Base-by-base conservation (phyloP, 352 stramenopile species). In the Phytophthora meadii region DNA sequence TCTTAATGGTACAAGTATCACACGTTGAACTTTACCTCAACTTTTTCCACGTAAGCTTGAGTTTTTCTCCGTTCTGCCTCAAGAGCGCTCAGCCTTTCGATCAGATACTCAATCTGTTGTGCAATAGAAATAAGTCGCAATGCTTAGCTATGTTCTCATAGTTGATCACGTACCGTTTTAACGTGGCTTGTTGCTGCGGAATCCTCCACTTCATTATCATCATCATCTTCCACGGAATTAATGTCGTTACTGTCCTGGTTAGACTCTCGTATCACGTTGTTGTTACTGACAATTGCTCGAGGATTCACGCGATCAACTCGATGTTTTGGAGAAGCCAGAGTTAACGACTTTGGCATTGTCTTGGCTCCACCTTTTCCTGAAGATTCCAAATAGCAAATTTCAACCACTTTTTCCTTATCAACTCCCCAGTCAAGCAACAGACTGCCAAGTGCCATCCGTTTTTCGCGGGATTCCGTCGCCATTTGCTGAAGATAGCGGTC, bases 361-460 rank as follows among this genome's bases (percentile, higher is more conserved):
- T 9, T 32, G 19, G 17, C 9, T 15, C 22, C 7, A 25, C 49
- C 25, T 44, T 59, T 56, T 24, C 24, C 45, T 36, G 22, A 46
- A 11, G 56, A 51, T 34, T 49, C 59, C 14, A 68, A 40, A 17
- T 80, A 70, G 17, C 81, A 89, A n/a, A 86, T 77, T 41, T 84
- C 73, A 24, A 89, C 61, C 4, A 90, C 66, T n/a, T 76, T 51
- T 15, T 84, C 72, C 39, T 80, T 74, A 19, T 75, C 68, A 30
- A 85, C 68, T 2, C 68, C 61, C 81, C 81, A 90, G 19, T 90
- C 76, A 8, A 90, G 68, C 14, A 90, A 53, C 37, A 85, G 37
- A 11, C 72, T 75, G 30, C 79, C 82, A 5, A 90, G 63, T 27
- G 77, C 25, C 49, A 88, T 66, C 1, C 72, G 68, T 48, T 63